A percentile compares a stretch with the other conserved stretches of the same genome.
These are phyloP conservation scores for Mortierella sp. DNA, from an alignment of 371 early-diverging fungal genomes.

Conservation along the genomic window DNA sequence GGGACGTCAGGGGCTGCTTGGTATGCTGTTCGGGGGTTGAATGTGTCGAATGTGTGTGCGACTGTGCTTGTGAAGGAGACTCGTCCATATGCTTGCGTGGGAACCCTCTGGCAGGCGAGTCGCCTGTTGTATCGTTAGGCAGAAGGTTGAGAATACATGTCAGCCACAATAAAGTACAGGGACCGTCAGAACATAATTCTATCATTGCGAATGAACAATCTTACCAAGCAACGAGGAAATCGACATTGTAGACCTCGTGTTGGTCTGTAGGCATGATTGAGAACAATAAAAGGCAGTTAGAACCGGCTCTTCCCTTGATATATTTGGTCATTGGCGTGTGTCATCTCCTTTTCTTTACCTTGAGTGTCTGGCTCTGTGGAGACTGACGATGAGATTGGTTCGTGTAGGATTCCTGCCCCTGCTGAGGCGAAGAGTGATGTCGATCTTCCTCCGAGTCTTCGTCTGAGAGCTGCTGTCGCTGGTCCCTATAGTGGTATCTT, in stretches of 20 bases:
- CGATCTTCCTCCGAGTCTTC: slow-evolving; percentile 39
- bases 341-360: slow-evolving; percentile 1
- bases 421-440: not conserved
- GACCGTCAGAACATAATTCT: no score
- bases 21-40: slow-evolving; percentile 15
- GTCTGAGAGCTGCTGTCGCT: slow-evolving; percentile 18
- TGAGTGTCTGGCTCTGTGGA: slow-evolving; percentile 7
- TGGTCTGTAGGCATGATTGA: slow-evolving; percentile 4
- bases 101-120: slow-evolving; percentile 10
- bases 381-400: slow-evolving; percentile 1
- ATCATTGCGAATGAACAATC: no score
- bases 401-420: not conserved
- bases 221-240: slow-evolving; percentile 52
- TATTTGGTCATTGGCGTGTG: not conserved
- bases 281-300: not conserved
- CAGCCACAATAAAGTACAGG: not conserved
- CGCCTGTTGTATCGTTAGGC: slow-evolving; percentile 11
- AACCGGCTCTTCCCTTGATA: not conserved
- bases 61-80: slow-evolving; percentile 2
- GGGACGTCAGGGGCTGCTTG: not conserved
- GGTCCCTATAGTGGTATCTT: slow-evolving; percentile 32
- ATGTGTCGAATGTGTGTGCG: not conserved
- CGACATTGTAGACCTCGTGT: slow-evolving; percentile 31
- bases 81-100: slow-evolving; percentile 8
- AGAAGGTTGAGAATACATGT: slow-evolving; percentile 1